Base-by-base conservation (phyloP, 73 alveolate species). In the Paramecium caudatum region DNA sequence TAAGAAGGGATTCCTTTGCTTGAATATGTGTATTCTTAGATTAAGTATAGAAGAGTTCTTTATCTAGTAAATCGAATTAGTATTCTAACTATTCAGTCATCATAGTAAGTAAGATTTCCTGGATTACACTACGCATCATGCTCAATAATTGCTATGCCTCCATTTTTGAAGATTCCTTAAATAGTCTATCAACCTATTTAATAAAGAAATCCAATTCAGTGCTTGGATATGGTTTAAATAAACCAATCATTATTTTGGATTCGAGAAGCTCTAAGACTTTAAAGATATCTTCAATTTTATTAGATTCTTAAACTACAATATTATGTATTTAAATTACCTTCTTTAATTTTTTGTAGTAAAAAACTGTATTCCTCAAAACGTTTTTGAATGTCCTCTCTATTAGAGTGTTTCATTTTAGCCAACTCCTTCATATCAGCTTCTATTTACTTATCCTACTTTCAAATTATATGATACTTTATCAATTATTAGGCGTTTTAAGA, bases 231-330 rank as follows among this genome's bases (percentile, higher is more conserved):
- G 61, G 21, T 68, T 45, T 37, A 41, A 74, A 74, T 1, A 74
- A 68, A 15, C 88, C 88, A 5, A 74, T 45, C 88, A 74, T 74
- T 1, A 74, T 41, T 27, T 74, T 74, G 7, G 69, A 41, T 21
- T 74, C 88, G 30, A 74, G 21, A 19, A 74, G 43, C 43, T 74
- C 88, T 45, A 74, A 17, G n/a, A 68, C 43, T 74, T 45, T 37
- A 9, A 27, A 41, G 16, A 74, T 10, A 27, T 74, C 88, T 74
- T 74, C 9, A 7, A 41, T 74, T 17, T 41, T 43, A 9, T 45
- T 16, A 23, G 43, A 19, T 41, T 74, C 88, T 19, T 41, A 5
- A 19, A 43, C 88, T 74, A 41, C 15, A 39, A 41, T n/a, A 13
- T 74, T 34, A 37, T 55, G 10, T 15, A 0, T 5, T 8, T 32